Percentiles rank a stretch among this genome's conserved stretches.
Evolutionary conservation across 2,329 filamentous ascomycete genomes (phyloP).

Genomic region (Penicillium expansum): DNA sequence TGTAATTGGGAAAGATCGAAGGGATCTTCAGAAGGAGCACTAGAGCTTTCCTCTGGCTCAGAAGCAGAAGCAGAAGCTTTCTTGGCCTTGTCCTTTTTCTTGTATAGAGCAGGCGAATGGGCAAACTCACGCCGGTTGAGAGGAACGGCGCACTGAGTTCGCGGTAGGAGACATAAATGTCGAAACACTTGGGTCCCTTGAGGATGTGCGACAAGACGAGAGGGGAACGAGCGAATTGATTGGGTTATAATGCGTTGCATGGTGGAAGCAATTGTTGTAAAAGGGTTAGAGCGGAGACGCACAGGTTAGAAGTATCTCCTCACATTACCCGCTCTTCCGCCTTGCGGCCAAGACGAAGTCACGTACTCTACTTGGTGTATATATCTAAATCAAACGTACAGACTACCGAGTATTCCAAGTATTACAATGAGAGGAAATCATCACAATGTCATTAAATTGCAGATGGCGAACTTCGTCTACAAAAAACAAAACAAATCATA

Average conservation of each 20-base stretch:
- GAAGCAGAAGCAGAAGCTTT: conserved; percentile 39
- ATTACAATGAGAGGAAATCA: conserved; percentile 17
- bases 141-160: not conserved
- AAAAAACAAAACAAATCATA: conserved; percentile 24
- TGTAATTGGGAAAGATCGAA: conserved; percentile 61
- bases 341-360: not conserved
- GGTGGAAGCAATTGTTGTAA: not conserved
- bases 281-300: not conserved
- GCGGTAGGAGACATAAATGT: not conserved
- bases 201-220: not conserved
- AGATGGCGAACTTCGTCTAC: conserved; percentile 32
- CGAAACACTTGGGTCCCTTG: not conserved
- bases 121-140: conserved; percentile 38
- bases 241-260: conserved; percentile 18
- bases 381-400: too few relatives aligned
- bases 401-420: not conserved
- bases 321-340: not conserved
- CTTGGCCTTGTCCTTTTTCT: conserved; percentile 56
- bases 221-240: not conserved
- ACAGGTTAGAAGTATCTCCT: not conserved
- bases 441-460: conserved; percentile 35
- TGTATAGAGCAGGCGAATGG: conserved; percentile 42
- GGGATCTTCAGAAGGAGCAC: conserved; percentile 49
- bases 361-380: too few relatives aligned
- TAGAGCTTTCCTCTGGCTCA: conserved; percentile 30